phyloP scores from a whole-genome alignment of 768 basidiomycete genomes.

The Clitopilus hobsonii region DNA sequence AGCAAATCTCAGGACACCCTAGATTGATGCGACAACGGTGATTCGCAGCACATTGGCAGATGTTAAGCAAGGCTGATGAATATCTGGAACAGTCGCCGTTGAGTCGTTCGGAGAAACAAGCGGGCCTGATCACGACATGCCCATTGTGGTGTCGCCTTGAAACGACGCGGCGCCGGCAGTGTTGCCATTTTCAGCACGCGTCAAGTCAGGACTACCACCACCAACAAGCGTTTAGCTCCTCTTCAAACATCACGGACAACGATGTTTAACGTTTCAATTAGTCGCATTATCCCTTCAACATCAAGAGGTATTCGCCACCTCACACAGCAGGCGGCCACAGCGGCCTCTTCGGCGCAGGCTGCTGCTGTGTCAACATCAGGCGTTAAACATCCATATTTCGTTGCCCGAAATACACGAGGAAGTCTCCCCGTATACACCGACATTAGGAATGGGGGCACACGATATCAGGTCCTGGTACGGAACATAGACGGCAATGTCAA shows the following conservation, averaged over 20 bases:
- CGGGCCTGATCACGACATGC: conserved; percentile 1
- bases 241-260: neutral
- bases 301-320: conserved; percentile 1
- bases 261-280: neutral
- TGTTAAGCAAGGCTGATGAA: neutral
- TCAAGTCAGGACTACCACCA: neutral
- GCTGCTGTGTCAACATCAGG: conserved; percentile 1
- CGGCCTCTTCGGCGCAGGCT: conserved; percentile 8
- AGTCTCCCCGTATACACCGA: conserved; percentile 75
- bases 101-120: conserved; percentile 1
- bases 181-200: neutral
- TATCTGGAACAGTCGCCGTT: neutral
- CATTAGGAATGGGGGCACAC: conserved; percentile 60
- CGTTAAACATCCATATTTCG: conserved; percentile 41
- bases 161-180: neutral
- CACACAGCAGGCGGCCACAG: conserved; percentile 2
- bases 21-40: conserved; percentile 1
- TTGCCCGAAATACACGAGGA: conserved; percentile 63
- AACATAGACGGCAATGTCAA: conserved; percentile 62
- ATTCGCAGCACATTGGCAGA: neutral
- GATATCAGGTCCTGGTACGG: conserved; percentile 53
- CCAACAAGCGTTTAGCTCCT: too few relatives aligned
- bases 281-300: neutral
- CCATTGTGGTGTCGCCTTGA: neutral
- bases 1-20: neutral